Base-by-base conservation (phyloP, 2,329 filamentous ascomycete species). In the Magnaporthales sp. region DNA sequence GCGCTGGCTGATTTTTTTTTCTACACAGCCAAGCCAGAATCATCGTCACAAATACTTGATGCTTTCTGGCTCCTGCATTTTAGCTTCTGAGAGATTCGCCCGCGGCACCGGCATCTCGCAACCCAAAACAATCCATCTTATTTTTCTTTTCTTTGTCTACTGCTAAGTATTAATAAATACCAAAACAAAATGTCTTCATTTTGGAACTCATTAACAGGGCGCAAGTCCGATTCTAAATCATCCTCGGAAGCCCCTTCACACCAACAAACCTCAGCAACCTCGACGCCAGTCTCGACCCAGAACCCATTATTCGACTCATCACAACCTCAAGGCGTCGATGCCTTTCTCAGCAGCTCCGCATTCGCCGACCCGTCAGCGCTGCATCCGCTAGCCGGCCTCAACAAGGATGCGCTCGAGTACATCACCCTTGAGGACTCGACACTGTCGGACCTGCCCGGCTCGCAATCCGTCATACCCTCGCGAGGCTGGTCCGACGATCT, bases 401-500 rank as follows among this genome's bases (percentile, higher is more conserved):
- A 97, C 81, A 89, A 92, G 81, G 92, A 97, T 73, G 91, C 91
- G 0, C 89, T 99, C 74, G 95, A 99, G 78, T 99, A 99, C 79
- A 86, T 99, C 70, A 89, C 90, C 29, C 89, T 99, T 74, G 95
- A 99, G 80, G 96, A 99, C 77, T 91, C 92, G 64, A 87, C 89
- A 30, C 87, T 97, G 67, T 93, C 92, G 69, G 89, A 96, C 74
- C 85, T 96, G 24, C 93, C 93, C 63, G 93, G 93, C 74, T 86
- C 89, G 68, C 91, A 91, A 76, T 96, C 94, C 60, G 90, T 93
- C 66, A 86, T 99, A 66, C 95, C 96, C 60, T 97, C 93, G 67
- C 90, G 95, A 77, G 95, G 95, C 76, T 99, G 96, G 88, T 96
- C 93, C 68, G 95, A 99, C 76, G 95, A 99, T 78, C 87, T 99